A percentile compares a stretch with the other conserved stretches of the same genome.
phyloP scores from a whole-genome alignment of 352 stramenopile species.

The Globisporangium carolinianum region DNA sequence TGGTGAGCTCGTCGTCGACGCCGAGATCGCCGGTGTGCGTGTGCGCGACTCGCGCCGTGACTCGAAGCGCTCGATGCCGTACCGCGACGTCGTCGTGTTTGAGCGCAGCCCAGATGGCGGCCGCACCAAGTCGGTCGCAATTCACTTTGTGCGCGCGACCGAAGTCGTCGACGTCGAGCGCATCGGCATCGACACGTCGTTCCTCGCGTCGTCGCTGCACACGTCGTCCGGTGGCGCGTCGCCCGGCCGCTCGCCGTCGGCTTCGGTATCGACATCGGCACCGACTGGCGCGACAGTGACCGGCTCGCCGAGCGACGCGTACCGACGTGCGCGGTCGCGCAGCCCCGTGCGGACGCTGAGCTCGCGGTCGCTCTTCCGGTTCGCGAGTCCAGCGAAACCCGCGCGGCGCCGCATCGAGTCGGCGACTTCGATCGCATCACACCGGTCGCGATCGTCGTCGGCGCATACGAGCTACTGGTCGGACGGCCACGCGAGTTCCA shows the following conservation, averaged over 20 bases:
- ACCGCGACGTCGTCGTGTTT: slow-evolving; percentile 74
- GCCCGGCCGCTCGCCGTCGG: neutral
- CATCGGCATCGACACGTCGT: slow-evolving; percentile 35
- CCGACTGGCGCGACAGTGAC: neutral
- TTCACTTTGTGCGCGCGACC: slow-evolving; percentile 49
- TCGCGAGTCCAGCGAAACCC: slow-evolving; percentile 10
- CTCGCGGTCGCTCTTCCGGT: slow-evolving; percentile 26
- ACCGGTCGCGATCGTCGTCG: slow-evolving; percentile 7
- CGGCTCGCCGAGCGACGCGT: slow-evolving; percentile 6
- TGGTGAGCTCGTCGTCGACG: slow-evolving; percentile 33
- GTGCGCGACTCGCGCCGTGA: slow-evolving; percentile 61
- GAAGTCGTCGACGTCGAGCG: slow-evolving; percentile 29
- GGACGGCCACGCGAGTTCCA: too few species aligned
- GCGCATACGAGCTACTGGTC: neutral
- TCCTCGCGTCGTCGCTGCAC: slow-evolving; percentile 14
- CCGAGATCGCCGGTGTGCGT: slow-evolving; percentile 52
- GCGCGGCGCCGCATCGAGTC: slow-evolving; percentile 9
- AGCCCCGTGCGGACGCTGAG: slow-evolving; percentile 26
- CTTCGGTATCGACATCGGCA: neutral
- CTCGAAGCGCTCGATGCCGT: slow-evolving; percentile 45
- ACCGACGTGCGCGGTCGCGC: slow-evolving; percentile 7
- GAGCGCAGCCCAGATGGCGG: slow-evolving; percentile 30
- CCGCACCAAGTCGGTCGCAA: slow-evolving; percentile 43
- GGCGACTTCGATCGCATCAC: slow-evolving; percentile 6
- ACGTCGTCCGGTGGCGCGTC: too few species aligned